Base-by-base conservation (phyloP, 1,284 basidiomycete genomes). In the Ceratobasidium papillatum region DNA sequence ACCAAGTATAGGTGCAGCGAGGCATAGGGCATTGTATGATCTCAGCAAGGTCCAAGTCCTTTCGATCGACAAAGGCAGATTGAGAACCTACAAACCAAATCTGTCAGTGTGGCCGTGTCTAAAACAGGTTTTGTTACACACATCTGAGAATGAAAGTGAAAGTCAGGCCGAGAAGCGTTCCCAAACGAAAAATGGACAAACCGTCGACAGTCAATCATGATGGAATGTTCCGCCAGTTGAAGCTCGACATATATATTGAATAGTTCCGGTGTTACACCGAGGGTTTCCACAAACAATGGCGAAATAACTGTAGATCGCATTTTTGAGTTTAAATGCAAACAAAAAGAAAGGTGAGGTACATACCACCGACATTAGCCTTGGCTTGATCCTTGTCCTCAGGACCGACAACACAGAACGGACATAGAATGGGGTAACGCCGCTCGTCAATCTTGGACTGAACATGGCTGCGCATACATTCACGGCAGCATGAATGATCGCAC, bases 401-500 rank as follows among this genome's bases (percentile, higher is more conserved):
- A 19, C 49, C 47, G 22, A 47, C 59, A 7, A 62, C 59, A 49
- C 90, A 91, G 12, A 83, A 78, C 0, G 90, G 90, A 78, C 90
- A 91, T 3, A 86, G 77, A 51, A 91, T 86, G 0, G 90, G 90
- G 76, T 86, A 91, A 14, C 85, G 84, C 74, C 85, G 86, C 56
- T 89, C 86, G 4, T 82, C 79, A 27, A 91, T 81, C 79, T 86
- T 87, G 2, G 84, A 82, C 14, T 78, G 78, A 22, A 88, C 81
- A 75, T 88, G 85, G 3, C 78, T 77, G 59, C 81, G 74, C 54
- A 90, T 77, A 78, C 91, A 92, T 1, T 81, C 78, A 74, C 88
- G 83, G 79, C 90, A 91, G 79, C 87, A 88, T n/a, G 75, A 74
- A 78, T 91, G 90, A 4, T 80, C 77, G 77, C 90, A 91, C 1